Percentiles rank a stretch among this genome's conserved stretches.
phyloP scores from a whole-genome alignment of 352 stramenopile species.

The Phytophthora fragariae region DNA sequence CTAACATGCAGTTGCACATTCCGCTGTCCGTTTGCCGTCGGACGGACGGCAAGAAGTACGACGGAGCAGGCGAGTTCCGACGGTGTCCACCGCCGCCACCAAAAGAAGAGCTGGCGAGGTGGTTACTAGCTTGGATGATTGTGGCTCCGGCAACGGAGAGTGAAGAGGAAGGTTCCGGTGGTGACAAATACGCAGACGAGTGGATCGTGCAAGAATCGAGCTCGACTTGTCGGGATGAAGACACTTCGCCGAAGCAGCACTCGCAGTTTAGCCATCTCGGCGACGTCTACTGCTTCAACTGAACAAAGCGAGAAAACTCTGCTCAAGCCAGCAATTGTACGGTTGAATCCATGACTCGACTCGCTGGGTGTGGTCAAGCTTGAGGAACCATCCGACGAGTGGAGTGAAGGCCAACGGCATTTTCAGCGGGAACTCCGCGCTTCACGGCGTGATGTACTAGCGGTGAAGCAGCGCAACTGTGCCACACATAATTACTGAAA shows the following conservation, averaged over 20 bases:
- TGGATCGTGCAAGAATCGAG: constrained; percentile 29
- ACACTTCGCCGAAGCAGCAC: constrained; percentile 4
- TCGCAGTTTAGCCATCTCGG: constrained; percentile 6
- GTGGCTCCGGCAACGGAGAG: constrained; percentile 10
- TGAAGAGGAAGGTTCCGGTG: background rate
- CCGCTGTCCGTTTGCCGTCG: constrained; percentile 34
- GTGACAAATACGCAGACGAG: constrained; percentile 5
- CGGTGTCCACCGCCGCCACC: constrained; percentile 29
- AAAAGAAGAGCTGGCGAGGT: constrained; percentile 57
- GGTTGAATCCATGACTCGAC: constrained; percentile 20
- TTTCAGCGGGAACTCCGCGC: constrained; percentile 51
- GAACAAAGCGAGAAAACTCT: constrained; percentile 19
- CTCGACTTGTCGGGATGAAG: background rate
- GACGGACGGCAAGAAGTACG: constrained; percentile 83
- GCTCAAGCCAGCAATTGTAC: constrained; percentile 47
- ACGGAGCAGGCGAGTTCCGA: constrained; percentile 9
- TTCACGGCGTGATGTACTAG: constrained; percentile 55
- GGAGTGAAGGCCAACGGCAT: constrained; percentile 50
- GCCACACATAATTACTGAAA: constrained; percentile 47
- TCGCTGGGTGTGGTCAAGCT: constrained; percentile 10
- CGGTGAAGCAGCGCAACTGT: constrained; percentile 45
- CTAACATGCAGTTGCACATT: too few species aligned
- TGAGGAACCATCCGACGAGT: constrained; percentile 36
- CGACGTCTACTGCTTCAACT: constrained; percentile 1
- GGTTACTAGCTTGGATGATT: constrained; percentile 66